Evolutionary conservation across 2,329 filamentous ascomycete genomes (phyloP).

Genomic region (Aspergillus caelatus): DNA sequence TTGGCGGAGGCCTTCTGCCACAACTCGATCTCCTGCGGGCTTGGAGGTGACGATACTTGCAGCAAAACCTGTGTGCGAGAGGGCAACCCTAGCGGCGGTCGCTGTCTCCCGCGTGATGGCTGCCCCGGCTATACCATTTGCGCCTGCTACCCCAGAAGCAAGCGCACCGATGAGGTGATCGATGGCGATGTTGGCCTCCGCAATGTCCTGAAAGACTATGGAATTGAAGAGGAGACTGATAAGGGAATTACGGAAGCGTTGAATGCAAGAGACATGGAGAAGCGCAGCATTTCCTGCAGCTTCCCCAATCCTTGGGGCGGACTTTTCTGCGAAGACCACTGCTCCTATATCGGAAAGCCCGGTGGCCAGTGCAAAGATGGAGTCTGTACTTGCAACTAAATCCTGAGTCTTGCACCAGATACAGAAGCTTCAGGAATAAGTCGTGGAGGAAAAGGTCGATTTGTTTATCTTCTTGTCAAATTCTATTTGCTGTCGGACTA

Average conservation of each 20-base stretch:
- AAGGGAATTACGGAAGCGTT: neutral
- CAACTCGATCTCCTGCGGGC: constrained; percentile 2
- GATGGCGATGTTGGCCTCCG: neutral
- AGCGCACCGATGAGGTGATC: constrained; percentile 7
- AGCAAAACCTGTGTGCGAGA: constrained; percentile 8
- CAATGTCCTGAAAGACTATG: neutral
- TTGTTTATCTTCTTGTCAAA: neutral
- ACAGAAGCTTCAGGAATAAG: fast-evolving
- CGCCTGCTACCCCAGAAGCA: constrained; percentile 8
- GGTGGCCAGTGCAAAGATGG: constrained; percentile 5
- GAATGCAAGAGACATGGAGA: neutral
- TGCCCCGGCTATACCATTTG: constrained; percentile 8
- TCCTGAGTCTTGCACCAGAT: neutral
- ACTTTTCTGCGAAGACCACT: constrained; percentile 6
- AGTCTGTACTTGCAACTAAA: constrained; percentile 1
- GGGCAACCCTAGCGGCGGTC: constrained; percentile 5
- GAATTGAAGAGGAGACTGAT: neutral
- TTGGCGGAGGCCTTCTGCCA: constrained; percentile 5
- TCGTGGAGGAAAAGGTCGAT: neutral
- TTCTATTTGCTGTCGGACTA: neutral
- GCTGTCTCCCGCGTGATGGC: constrained; percentile 10
- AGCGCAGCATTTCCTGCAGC: constrained; percentile 8
- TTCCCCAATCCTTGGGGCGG: neutral
- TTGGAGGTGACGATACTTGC: constrained; percentile 1
- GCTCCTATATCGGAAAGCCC: constrained; percentile 4